Evolutionary conservation across 208 protist genomes (phyloP).

Genomic region (Acanthamoeba lenticulata): DNA sequence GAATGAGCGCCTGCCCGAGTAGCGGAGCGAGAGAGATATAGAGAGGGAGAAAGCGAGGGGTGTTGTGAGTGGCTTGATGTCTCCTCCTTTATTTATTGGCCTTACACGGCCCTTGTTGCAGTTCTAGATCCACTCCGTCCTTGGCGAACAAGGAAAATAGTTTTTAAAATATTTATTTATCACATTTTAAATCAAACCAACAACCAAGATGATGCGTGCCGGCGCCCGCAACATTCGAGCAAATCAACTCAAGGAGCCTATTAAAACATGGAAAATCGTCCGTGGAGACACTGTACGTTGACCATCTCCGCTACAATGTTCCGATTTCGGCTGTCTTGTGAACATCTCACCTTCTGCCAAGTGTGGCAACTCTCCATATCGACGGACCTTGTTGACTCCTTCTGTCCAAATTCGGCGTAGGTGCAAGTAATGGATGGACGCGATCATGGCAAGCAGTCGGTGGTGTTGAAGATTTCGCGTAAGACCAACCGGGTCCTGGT

Average conservation of each 20-base stretch:
- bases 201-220: not conserved
- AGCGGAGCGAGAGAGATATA: not conserved
- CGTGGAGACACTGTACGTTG: constrained; percentile 15
- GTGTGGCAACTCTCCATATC: not conserved
- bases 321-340: not conserved
- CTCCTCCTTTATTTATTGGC: too few species aligned
- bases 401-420: not conserved
- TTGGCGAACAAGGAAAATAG: not conserved
- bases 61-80: not conserved
- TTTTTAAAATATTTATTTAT: not conserved
- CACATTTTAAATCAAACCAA: not conserved
- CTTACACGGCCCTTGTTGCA: too few species aligned
- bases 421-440: constrained; percentile 44
- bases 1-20: not conserved
- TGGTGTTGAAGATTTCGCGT: not conserved
- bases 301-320: not conserved
- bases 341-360: not conserved
- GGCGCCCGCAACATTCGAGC: not conserved
- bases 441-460: constrained; percentile 34
- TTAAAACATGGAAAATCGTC: constrained; percentile 16
- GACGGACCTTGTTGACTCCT: not conserved
- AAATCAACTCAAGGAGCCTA: not conserved
- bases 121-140: too few species aligned
- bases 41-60: not conserved
- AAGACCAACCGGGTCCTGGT: constrained; percentile 11